Evolutionary conservation across 345 rosid genomes (phyloP).

Genomic region (Cardamine occulta): DNA sequence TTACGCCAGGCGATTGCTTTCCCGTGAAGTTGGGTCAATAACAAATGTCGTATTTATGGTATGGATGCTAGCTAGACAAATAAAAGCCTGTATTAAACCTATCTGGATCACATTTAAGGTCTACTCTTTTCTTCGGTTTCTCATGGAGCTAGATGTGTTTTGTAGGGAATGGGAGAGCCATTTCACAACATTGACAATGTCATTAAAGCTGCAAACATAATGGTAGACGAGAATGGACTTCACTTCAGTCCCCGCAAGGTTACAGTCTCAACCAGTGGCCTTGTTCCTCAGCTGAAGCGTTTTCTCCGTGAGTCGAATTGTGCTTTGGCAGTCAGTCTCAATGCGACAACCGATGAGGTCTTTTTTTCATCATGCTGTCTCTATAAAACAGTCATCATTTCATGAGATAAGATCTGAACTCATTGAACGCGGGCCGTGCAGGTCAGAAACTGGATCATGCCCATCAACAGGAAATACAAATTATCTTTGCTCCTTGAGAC

Average conservation of each 20-base stretch:
- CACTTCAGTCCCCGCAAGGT: slow-evolving; percentile 96
- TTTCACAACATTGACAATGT: slow-evolving; percentile 84
- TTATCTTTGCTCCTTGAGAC: slow-evolving; percentile 77
- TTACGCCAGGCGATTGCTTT: slow-evolving; percentile 64
- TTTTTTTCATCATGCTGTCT: slow-evolving; percentile 8
- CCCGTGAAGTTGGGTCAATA: slow-evolving; percentile 68
- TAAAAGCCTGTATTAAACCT: background rate
- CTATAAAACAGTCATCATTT: slow-evolving; percentile 1
- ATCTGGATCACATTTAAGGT: slow-evolving; percentile 3
- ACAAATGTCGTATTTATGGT: slow-evolving; percentile 96
- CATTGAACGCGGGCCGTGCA: slow-evolving; percentile 41
- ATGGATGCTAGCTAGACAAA: slow-evolving; percentile 31
- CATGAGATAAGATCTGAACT: background rate
- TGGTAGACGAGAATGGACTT: slow-evolving; percentile 91
- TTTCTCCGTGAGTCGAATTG: slow-evolving; percentile 81
- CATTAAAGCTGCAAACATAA: slow-evolving; percentile 77
- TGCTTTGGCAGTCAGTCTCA: slow-evolving; percentile 91
- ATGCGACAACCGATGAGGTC: slow-evolving; percentile 97
- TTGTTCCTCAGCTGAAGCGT: slow-evolving; percentile 86
- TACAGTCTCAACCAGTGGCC: slow-evolving; percentile 92
- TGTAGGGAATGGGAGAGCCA: slow-evolving; percentile 99
- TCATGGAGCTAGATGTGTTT: slow-evolving; percentile 14
- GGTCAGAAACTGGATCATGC: slow-evolving; percentile 98
- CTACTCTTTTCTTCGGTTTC: slow-evolving; percentile 14
- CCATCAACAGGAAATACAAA: slow-evolving; percentile 82